Evolutionary conservation across 116 monocot genomes (phyloP).

Genomic region (Posidonia oceanica): DNA sequence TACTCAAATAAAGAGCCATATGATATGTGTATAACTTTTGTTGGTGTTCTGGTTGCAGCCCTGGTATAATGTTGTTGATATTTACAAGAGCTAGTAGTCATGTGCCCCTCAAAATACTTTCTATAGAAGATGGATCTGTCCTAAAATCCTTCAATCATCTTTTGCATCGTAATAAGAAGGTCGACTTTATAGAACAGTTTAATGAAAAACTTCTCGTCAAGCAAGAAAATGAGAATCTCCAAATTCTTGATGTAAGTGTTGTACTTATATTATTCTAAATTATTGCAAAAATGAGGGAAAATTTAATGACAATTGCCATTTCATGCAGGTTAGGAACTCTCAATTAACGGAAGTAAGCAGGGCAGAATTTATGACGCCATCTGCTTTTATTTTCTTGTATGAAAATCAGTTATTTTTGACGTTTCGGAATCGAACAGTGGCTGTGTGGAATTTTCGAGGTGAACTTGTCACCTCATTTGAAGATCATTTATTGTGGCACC

Average conservation of each 20-base stretch:
- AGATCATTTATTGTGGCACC: conserved; percentile 79
- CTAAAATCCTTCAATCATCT: conserved; percentile 77
- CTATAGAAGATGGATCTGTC: conserved; percentile 74
- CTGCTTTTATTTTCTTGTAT: conserved; percentile 82
- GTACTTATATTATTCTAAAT: not conserved
- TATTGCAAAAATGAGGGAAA: not conserved
- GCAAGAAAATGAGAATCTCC: conserved; percentile 77
- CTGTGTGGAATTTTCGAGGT: conserved; percentile 80
- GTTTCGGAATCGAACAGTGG: conserved; percentile 58
- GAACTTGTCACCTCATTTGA: conserved; percentile 84
- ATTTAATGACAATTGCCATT: not conserved
- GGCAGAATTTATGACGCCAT: conserved; percentile 70
- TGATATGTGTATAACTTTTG: too few relatives aligned
- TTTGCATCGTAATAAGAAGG: conserved; percentile 72
- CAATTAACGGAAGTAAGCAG: conserved; percentile 64
- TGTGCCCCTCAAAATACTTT: conserved; percentile 67
- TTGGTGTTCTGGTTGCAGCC: conserved; percentile 28
- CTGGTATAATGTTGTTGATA: conserved; percentile 84
- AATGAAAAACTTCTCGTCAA: conserved; percentile 88
- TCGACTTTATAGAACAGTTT: conserved; percentile 81
- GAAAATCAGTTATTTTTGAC: conserved; percentile 79
- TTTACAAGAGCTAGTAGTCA: conserved; percentile 48
- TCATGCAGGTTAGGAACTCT: conserved; percentile 43
- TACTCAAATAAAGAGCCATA: too few relatives aligned
- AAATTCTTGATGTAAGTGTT: conserved; percentile 62